Conservation (phyloP, 306 rosid species). For the Sicyos edulis region DNA sequence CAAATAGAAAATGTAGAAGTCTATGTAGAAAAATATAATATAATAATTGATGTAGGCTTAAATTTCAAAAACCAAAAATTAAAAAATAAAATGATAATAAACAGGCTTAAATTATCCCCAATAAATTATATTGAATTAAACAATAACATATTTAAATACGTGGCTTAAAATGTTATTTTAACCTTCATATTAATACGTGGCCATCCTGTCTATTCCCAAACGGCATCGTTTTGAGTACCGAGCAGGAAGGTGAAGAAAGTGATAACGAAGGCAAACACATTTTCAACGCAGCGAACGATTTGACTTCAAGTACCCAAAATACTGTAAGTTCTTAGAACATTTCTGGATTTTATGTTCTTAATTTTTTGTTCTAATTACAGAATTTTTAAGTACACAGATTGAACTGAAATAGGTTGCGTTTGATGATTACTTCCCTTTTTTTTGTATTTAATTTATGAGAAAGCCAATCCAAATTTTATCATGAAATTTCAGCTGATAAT, state of each 20-base stretch:
- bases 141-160: too few species aligned
- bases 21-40: too few species aligned
- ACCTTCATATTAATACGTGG: too few species aligned
- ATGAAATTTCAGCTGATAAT: not conserved
- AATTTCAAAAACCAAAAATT: too few species aligned
- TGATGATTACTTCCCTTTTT: not conserved
- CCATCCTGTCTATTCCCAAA: not conserved
- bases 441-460: not conserved
- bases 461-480: not conserved
- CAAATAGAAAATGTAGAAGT: too few species aligned
- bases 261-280: not conserved
- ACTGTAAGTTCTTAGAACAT: not conserved
- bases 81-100: too few species aligned
- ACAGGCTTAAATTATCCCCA: too few species aligned
- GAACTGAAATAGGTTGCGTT: slow-evolving; percentile 4
- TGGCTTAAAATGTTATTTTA: too few species aligned
- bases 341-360: not conserved
- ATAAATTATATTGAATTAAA: too few species aligned
- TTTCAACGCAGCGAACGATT: not conserved
- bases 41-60: too few species aligned
- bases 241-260: not conserved
- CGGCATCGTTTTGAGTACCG: not conserved
- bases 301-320: not conserved
- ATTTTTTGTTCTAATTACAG: not conserved
- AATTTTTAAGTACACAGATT: not conserved